phyloP scores from a whole-genome alignment of 225 moss, liverwort and hornwort species.

The Antitrichia curtipendula region DNA sequence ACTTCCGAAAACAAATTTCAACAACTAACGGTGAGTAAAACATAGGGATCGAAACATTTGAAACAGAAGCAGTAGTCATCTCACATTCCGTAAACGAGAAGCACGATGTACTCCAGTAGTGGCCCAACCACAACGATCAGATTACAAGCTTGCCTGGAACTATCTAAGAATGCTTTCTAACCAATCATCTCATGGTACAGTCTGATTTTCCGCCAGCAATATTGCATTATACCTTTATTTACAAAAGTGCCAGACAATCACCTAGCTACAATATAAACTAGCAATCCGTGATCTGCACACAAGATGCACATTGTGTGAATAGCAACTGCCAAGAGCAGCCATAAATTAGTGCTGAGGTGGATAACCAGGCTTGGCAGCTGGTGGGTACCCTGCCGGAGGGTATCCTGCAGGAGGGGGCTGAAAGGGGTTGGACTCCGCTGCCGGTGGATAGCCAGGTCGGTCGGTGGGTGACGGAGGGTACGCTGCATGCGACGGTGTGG shows the following conservation, averaged over 20 bases:
- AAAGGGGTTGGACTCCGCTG: background rate
- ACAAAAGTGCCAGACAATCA: background rate
- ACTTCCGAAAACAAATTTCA: background rate
- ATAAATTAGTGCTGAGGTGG: background rate
- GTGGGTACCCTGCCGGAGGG: background rate
- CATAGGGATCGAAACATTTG: too few relatives aligned
- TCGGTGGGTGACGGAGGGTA: background rate
- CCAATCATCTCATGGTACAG: slow-evolving; percentile 1
- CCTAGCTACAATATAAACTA: background rate
- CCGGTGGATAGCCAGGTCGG: slow-evolving; percentile 12
- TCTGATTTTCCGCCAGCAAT: background rate
- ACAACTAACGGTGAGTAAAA: background rate
- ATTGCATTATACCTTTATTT: slow-evolving; percentile 1
- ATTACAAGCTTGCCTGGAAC: background rate
- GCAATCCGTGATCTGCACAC: background rate
- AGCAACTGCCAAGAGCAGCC: background rate
- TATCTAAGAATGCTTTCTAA: background rate
- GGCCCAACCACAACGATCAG: background rate
- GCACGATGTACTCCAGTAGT: background rate
- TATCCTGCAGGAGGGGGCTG: slow-evolving; percentile 2
- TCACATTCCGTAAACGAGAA: background rate
- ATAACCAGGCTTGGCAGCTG: slow-evolving; percentile 6
- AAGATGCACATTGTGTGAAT: background rate
- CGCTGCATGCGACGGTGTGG: background rate
- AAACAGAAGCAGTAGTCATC: background rate